phyloP scores from a whole-genome alignment of 176 grass and related monocot genomes.

The Carex kokanica region DNA sequence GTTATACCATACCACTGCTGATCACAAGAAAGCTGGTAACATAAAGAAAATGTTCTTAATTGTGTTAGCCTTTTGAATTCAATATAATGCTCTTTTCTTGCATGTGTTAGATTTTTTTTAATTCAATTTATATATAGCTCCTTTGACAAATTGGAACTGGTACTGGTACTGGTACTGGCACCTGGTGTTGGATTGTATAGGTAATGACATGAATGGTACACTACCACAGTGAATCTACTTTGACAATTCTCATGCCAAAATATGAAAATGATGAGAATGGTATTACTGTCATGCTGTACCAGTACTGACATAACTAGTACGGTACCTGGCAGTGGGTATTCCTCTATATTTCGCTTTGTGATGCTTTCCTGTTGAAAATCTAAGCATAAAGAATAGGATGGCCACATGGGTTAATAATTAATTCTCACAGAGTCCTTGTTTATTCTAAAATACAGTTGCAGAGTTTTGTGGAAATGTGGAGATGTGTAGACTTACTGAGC shows the following conservation, averaged over 20 bases:
- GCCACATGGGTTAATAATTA: background rate
- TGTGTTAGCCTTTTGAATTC: background rate
- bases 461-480: constrained; percentile 76
- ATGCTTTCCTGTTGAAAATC: background rate
- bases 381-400: background rate
- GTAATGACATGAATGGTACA: background rate
- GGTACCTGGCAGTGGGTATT: background rate
- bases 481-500: constrained; percentile 81
- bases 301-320: background rate
- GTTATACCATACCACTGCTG: constrained; percentile 61
- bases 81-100: no score
- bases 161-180: no score
- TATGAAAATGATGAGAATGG: background rate
- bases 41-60: background rate
- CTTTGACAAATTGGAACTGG: background rate
- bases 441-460: constrained; percentile 53
- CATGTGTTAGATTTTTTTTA: no score
- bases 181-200: background rate
- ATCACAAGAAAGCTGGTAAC: constrained; percentile 71
- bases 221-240: background rate
- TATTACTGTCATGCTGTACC: background rate
- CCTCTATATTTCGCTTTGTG: background rate
- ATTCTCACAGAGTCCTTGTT: background rate
- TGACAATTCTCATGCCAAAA: background rate
- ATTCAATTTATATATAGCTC: background rate